Evolutionary conservation across 2,329 filamentous ascomycete species (phyloP), one percentile per base, ranked within the genome.

Genomic region (Colletotrichum chrysophilum): DNA sequence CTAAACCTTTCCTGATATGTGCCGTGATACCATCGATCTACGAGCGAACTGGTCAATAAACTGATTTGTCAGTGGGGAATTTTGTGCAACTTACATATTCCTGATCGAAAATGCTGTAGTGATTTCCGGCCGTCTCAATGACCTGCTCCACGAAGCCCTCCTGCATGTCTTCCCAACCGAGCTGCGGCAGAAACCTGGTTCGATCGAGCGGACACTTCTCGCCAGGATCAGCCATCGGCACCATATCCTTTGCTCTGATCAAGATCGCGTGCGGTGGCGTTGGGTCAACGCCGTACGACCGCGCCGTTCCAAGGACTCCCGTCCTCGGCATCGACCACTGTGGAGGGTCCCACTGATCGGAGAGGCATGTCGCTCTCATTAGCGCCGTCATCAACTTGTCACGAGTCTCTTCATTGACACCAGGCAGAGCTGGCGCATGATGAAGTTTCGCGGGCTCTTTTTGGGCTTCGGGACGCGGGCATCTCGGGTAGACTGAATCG

Each of bases 321-420:
- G 61, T 28, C 6, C 68, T 65, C 21, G 61, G 62, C 61, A 71
- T 52, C 1, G 61, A 55, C 72, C 72, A 75, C 10, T 10, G 1
- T 1, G 72, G 72, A 7, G 68, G 72, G 1, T 71, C 68, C 72
- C 72, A 75, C 24, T 66, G 72, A 38, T 75, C 72, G 1, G 72
- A 71, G 7, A 75, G 52, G 7, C 68, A 75, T 5, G 72, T 75
- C 5, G 72, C 72, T 16, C 72, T 69, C 72, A 75, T 75, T 5
- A 75, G 68, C 4, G 72, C 72, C 1, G 72, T 75, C 72, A 75
- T 75, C 8, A 75, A 62, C 61, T 71, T 75, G 9, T 75, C 61
- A 3, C 67, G 34, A 1, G 72, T 75, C 26, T 71, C 72, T 12
- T 71, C 60, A 6, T 66, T 75, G 7, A 75, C 26, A 1, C 72